Percentiles rank a stretch among this genome's conserved stretches.
Conservation (phyloP, 371 early-diverging fungal species). For the Phascolomyces articulosus region DNA sequence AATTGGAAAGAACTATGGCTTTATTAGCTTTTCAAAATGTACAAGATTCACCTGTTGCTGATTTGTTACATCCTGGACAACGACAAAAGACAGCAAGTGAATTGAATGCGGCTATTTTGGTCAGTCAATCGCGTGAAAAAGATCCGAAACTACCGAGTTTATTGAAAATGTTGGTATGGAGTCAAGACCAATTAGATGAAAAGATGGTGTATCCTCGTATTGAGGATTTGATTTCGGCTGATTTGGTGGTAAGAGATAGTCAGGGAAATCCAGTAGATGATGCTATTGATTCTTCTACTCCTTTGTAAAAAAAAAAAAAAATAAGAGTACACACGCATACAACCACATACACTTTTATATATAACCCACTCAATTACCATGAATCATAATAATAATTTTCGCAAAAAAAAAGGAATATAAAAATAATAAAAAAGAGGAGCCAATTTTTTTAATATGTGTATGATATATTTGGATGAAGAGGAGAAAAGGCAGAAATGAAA, state of each 20-base stretch:
- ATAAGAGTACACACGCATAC: background rate
- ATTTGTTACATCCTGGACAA: slow-evolving; percentile 85
- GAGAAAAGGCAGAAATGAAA: too few relatives aligned
- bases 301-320: slow-evolving; percentile 7
- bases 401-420: too few relatives aligned
- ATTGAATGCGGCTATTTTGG: slow-evolving; percentile 90
- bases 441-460: too few relatives aligned
- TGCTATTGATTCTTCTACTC: slow-evolving; percentile 15
- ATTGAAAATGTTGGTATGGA: slow-evolving; percentile 90
- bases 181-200: slow-evolving; percentile 88
- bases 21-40: slow-evolving; percentile 87
- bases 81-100: slow-evolving; percentile 93
- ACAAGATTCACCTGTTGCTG: slow-evolving; percentile 71
- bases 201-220: slow-evolving; percentile 82
- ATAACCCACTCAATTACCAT: too few relatives aligned
- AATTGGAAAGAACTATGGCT: slow-evolving; percentile 95
- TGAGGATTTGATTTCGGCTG: slow-evolving; percentile 80
- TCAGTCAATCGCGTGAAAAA: slow-evolving; percentile 89
- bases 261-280: slow-evolving; percentile 34
- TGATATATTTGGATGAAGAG: too few relatives aligned
- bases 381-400: too few relatives aligned
- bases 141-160: slow-evolving; percentile 92
- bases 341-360: background rate
- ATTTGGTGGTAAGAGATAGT: slow-evolving; percentile 57
- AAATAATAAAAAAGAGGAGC: too few relatives aligned